phyloP scores from a whole-genome alignment of 768 basidiomycete species.

The Erythrobasidium yunnanense region DNA sequence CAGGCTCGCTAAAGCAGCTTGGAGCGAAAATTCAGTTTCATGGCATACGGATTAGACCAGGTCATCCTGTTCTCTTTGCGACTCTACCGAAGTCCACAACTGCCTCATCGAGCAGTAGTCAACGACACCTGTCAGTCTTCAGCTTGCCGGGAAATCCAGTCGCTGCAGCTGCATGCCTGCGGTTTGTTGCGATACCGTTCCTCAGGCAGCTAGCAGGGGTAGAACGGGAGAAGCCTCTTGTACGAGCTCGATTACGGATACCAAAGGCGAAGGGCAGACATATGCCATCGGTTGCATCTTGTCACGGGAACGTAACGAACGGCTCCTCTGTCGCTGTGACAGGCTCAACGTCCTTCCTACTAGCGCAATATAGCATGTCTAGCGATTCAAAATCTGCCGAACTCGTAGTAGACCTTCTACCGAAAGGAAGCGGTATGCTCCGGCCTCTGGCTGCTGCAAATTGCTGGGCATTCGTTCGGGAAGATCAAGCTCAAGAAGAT shows the following conservation, averaged over 20 bases:
- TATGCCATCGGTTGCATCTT: too few relatives aligned
- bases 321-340: too few relatives aligned
- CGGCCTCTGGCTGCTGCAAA: neutral
- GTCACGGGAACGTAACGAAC: too few relatives aligned
- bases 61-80: neutral
- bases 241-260: too few relatives aligned
- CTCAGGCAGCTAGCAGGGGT: neutral
- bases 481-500: neutral
- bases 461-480: neutral
- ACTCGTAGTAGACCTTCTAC: neutral
- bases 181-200: slow-evolving; percentile 5
- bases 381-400: neutral
- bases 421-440: neutral
- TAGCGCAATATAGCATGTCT: neutral
- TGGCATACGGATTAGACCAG: neutral
- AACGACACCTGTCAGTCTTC: neutral
- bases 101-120: neutral
- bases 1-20: neutral
- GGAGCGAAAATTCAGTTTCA: neutral
- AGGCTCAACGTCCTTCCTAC: too few relatives aligned
- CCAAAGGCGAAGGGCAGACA: too few relatives aligned
- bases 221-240: too few relatives aligned
- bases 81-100: too few relatives aligned
- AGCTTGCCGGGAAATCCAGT: neutral
- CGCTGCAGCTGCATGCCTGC: neutral